These are phyloP conservation scores for Chenopodium quinoa DNA, from an alignment of 148 eudicot genomes.

Conservation along the genomic window DNA sequence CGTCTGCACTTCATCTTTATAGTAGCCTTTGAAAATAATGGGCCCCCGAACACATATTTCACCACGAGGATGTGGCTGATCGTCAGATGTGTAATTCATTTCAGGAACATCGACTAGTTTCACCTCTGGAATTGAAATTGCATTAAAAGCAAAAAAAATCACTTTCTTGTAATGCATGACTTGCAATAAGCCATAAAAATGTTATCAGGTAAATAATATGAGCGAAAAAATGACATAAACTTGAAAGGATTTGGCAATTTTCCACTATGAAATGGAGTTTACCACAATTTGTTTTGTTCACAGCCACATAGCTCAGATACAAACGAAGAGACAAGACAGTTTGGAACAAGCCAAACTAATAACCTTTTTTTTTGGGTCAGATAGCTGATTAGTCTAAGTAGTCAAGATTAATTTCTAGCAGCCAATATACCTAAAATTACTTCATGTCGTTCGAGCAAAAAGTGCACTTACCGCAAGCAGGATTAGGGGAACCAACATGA, in stretches of 20 bases:
- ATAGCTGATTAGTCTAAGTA: background rate
- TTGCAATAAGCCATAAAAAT: background rate
- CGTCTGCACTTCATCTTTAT: slow-evolving; percentile 91
- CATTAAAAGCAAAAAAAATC: background rate
- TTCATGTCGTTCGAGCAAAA: slow-evolving; percentile 12
- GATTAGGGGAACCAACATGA: slow-evolving; percentile 92
- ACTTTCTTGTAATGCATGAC: background rate
- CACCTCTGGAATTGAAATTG: slow-evolving; percentile 55
- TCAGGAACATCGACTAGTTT: slow-evolving; percentile 97
- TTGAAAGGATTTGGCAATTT: background rate
- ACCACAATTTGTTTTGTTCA: background rate
- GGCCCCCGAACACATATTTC: slow-evolving; percentile 98
- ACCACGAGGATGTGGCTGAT: slow-evolving; percentile 93
- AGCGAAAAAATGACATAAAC: background rate
- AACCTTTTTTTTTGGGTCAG: background rate
- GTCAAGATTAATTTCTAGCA: background rate
- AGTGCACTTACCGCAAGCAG: slow-evolving; percentile 81
- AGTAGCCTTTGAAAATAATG: slow-evolving; percentile 80
- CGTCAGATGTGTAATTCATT: slow-evolving; percentile 92
- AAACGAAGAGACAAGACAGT: background rate
- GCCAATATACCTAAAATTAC: background rate
- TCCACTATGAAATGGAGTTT: background rate
- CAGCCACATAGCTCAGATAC: background rate
- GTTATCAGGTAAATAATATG: background rate
- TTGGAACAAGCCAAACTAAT: background rate